These are phyloP conservation scores for Elsinoe arachidis DNA, from an alignment of 2,329 filamentous ascomycete species.

Conservation along the genomic window DNA sequence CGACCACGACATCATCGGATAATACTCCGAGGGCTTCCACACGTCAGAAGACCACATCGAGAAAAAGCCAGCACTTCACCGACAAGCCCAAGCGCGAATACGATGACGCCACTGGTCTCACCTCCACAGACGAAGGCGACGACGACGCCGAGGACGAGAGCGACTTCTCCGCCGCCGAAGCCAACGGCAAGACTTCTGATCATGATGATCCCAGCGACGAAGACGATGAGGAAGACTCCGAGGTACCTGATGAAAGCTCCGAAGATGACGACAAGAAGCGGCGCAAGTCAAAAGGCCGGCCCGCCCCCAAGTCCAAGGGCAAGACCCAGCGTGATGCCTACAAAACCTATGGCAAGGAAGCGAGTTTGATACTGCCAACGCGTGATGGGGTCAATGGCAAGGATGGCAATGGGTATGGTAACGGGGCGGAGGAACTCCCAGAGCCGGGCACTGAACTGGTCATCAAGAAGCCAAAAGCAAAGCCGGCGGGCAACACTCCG, in stretches of 20 bases:
- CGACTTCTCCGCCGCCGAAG: background rate
- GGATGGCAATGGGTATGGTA: conserved; percentile 44
- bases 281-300: background rate
- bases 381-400: background rate
- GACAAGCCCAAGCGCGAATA: background rate
- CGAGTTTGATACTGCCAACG: background rate
- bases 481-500: conserved; percentile 49
- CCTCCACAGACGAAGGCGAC: background rate
- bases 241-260: background rate
- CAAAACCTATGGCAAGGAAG: background rate
- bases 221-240: background rate
- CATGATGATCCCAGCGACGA: background rate
- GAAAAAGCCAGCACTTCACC: conserved; percentile 6
- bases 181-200: background rate
- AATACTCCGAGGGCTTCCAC: background rate
- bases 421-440: conserved; percentile 44
- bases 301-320: background rate
- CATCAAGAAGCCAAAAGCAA: conserved; percentile 55
- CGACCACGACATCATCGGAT: background rate
- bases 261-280: background rate
- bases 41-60: background rate
- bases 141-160: background rate
- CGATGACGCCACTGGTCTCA: conserved; percentile 5
- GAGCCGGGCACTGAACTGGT: conserved; percentile 53
- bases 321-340: background rate